Conservation (phyloP, 352 stramenopile species). For the Phytophthora sojae region DNA sequence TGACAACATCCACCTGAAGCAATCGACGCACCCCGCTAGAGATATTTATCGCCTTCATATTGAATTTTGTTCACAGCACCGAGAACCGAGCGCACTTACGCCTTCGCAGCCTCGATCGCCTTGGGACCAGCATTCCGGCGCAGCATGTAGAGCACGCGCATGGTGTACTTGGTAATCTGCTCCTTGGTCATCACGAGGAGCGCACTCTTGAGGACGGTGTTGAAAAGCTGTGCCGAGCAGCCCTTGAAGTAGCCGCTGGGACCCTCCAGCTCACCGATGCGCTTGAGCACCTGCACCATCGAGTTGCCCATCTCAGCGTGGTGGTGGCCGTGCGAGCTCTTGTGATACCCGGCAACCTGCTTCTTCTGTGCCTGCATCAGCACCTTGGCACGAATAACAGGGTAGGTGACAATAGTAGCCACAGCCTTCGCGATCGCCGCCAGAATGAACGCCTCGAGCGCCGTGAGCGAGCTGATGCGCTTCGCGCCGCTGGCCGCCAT, state of each 20-base stretch:
- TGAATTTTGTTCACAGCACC: background rate
- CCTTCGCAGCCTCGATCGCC: conserved; percentile 40
- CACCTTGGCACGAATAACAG: conserved; percentile 90
- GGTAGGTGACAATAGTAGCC: conserved; percentile 89
- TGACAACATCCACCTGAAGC: too few species aligned
- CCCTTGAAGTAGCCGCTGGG: conserved; percentile 74
- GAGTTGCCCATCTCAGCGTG: conserved; percentile 56
- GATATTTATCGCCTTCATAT: background rate
- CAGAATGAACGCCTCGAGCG: conserved; percentile 81
- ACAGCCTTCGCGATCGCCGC: conserved; percentile 85
- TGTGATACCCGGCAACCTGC: conserved; percentile 35
- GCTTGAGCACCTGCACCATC: conserved; percentile 75
- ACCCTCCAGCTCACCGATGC: conserved; percentile 71
- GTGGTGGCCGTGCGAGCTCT: conserved; percentile 47
- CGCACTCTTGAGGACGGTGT: conserved; percentile 86
- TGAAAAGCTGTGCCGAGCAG: conserved; percentile 83
- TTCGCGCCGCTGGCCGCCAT: conserved; percentile 47
- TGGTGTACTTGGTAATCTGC: conserved; percentile 81
- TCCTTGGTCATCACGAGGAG: conserved; percentile 88
- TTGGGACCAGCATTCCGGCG: conserved; percentile 43
- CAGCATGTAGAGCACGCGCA: conserved; percentile 75
- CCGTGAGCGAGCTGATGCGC: conserved; percentile 62
- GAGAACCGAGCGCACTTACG: conserved; percentile 18
- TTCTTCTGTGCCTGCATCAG: conserved; percentile 88
- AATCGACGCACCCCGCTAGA: background rate